phyloP scores from a whole-genome alignment of 345 rosid species.

The Euphorbia peplus region DNA sequence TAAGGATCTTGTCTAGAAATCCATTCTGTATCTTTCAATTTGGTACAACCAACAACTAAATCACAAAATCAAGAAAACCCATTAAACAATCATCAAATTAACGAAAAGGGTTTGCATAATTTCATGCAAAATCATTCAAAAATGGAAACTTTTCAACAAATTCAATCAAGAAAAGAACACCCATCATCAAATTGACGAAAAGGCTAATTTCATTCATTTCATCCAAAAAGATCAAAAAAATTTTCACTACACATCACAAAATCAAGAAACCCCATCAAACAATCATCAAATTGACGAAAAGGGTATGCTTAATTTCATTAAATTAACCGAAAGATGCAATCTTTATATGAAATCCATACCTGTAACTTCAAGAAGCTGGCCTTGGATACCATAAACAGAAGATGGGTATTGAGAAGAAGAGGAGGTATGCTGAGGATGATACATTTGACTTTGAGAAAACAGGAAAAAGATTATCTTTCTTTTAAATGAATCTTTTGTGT shows the following conservation, averaged over 20 bases:
- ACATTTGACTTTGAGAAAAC: not conserved
- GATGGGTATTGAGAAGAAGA: not conserved
- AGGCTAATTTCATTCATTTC: not conserved
- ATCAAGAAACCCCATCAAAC: not conserved
- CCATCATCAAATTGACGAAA: not conserved
- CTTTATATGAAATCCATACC: constrained; percentile 31
- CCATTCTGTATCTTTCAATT: constrained; percentile 39
- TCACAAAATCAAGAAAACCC: not conserved
- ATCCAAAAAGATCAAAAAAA: too few species aligned
- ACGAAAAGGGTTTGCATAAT: not conserved
- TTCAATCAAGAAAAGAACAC: not conserved
- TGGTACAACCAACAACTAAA: constrained; percentile 30
- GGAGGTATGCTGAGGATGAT: not conserved
- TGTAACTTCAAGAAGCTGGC: constrained; percentile 74
- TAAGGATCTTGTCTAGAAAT: constrained; percentile 35
- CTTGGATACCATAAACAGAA: constrained; percentile 50
- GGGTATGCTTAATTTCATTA: not conserved
- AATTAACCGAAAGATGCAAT: not conserved
- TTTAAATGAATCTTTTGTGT: not conserved
- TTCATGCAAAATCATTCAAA: not conserved
- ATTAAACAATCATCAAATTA: not conserved
- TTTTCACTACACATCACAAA: too few species aligned
- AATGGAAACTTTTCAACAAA: not conserved
- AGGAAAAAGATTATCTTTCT: not conserved
- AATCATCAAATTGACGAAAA: not conserved